Percentiles rank a stretch among this genome's conserved stretches.
Evolutionary conservation across 805 yeast species (phyloP).

Genomic region (Torulaspora gathmanii): DNA sequence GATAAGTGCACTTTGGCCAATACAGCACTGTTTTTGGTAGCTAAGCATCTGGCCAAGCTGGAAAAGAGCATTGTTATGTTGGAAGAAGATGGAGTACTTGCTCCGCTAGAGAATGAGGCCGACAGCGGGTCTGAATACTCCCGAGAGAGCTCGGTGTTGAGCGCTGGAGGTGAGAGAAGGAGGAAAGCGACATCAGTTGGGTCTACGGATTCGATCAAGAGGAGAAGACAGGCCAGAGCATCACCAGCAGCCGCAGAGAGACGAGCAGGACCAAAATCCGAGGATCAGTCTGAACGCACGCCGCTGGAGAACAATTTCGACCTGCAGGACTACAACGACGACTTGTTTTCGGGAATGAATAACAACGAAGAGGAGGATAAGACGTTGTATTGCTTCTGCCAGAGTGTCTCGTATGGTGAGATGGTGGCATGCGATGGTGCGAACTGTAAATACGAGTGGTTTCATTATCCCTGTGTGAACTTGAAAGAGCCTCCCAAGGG

Average conservation of each 20-base stretch:
- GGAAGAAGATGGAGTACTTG: constrained; percentile 76
- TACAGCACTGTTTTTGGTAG: constrained; percentile 71
- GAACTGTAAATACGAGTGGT: constrained; percentile 88
- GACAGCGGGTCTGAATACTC: constrained; percentile 30
- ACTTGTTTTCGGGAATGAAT: constrained; percentile 33
- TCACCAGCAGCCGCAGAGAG: constrained; percentile 9
- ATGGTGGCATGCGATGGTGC: constrained; percentile 96
- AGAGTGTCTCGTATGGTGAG: constrained; percentile 88
- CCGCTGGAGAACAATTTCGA: constrained; percentile 19
- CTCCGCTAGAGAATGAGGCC: constrained; percentile 43
- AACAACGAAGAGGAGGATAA: constrained; percentile 54
- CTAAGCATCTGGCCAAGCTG: constrained; percentile 67
- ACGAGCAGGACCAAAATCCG: constrained; percentile 4
- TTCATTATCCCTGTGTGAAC: constrained; percentile 94
- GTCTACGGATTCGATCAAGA: constrained; percentile 17
- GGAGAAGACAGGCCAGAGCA: constrained; percentile 22
- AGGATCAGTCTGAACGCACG: constrained; percentile 4
- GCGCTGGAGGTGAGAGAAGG: constrained; percentile 20
- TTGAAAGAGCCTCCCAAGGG: constrained; percentile 84
- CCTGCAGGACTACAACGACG: constrained; percentile 31
- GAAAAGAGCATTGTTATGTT: constrained; percentile 72
- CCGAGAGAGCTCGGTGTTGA: constrained; percentile 29
- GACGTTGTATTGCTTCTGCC: constrained; percentile 82
- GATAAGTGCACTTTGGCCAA: constrained; percentile 77
- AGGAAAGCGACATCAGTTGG: constrained; percentile 21